Conservation (phyloP, 371 early-diverging fungal genomes). For the Parasitella parasitica region DNA sequence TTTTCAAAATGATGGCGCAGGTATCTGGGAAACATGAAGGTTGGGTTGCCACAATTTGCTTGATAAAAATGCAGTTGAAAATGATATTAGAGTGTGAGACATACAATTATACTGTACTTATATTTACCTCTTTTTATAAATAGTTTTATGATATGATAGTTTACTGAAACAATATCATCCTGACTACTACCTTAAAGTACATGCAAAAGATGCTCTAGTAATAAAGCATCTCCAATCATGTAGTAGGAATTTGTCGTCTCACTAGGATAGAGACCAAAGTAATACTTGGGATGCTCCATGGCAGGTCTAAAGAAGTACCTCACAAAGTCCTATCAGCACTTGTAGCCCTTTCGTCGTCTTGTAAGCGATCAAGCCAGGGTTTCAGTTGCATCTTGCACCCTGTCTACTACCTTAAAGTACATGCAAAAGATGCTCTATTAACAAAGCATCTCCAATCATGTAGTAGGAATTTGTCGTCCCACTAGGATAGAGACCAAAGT, state of each 20-base stretch:
- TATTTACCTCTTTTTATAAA: neutral
- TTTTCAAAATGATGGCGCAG: too few relatives aligned
- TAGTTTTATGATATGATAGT: neutral
- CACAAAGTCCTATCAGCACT: constrained; percentile 6
- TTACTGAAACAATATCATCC: constrained; percentile 9
- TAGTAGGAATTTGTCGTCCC: constrained; percentile 8
- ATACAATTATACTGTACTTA: too few relatives aligned
- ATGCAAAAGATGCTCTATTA: constrained; percentile 4
- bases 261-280: constrained; percentile 8
- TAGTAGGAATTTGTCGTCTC: constrained; percentile 8
- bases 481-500: constrained; percentile 8
- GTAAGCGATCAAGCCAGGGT: neutral
- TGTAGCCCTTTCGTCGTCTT: constrained; percentile 4
- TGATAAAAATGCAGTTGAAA: too few relatives aligned
- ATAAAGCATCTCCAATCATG: constrained; percentile 7
- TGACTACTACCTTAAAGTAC: constrained; percentile 6
- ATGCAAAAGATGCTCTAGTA: constrained; percentile 3
- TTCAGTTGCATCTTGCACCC: too few relatives aligned
- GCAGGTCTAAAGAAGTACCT: constrained; percentile 7
- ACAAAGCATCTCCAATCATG: constrained; percentile 8
- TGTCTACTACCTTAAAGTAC: constrained; percentile 7
- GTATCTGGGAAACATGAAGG: too few relatives aligned
- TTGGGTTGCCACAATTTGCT: too few relatives aligned
- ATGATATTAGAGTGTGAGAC: too few relatives aligned
- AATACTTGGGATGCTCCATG: constrained; percentile 6